Evolutionary conservation across 1,139 yeast species (phyloP).

Genomic region (Suzukiozyma palmioleophila): DNA sequence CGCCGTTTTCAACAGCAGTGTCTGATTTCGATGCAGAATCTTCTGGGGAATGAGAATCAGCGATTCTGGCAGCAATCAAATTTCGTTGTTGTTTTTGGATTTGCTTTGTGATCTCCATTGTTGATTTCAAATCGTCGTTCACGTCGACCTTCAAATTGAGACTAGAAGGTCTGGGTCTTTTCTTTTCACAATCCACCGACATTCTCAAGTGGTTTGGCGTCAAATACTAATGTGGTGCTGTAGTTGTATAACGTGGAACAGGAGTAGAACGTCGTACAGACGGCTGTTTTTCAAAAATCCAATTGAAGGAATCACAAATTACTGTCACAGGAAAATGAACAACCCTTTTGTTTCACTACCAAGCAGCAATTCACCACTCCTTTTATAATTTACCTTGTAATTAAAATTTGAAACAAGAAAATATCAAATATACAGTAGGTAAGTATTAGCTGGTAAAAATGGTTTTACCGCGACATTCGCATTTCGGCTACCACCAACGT

Average conservation of each 20-base stretch:
- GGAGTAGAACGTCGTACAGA: too few relatives aligned
- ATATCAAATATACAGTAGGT: background rate
- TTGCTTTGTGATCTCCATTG: constrained; percentile 40
- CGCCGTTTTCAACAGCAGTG: constrained; percentile 5
- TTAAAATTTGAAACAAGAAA: constrained; percentile 1
- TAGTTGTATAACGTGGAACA: too few relatives aligned
- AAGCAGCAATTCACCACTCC: background rate
- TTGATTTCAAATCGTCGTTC: constrained; percentile 43
- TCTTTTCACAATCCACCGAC: constrained; percentile 5
- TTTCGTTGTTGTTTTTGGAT: constrained; percentile 47
- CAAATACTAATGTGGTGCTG: too few relatives aligned
- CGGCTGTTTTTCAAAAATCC: too few relatives aligned
- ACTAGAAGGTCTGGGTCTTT: constrained; percentile 22
- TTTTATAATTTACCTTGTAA: background rate
- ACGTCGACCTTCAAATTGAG: constrained; percentile 16
- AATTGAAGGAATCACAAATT: background rate
- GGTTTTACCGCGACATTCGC: too few relatives aligned
- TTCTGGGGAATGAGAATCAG: constrained; percentile 7
- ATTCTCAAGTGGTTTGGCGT: background rate
- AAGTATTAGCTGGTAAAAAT: too few relatives aligned
- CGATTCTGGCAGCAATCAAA: constrained; percentile 38
- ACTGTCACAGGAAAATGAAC: background rate
- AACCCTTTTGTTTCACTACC: background rate
- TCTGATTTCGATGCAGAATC: constrained; percentile 8
- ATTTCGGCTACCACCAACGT: too few relatives aligned